A percentile compares a stretch with the other conserved stretches of the same genome.
Conservation (phyloP, 345 rosid species). For the Lepidium sativum region DNA sequence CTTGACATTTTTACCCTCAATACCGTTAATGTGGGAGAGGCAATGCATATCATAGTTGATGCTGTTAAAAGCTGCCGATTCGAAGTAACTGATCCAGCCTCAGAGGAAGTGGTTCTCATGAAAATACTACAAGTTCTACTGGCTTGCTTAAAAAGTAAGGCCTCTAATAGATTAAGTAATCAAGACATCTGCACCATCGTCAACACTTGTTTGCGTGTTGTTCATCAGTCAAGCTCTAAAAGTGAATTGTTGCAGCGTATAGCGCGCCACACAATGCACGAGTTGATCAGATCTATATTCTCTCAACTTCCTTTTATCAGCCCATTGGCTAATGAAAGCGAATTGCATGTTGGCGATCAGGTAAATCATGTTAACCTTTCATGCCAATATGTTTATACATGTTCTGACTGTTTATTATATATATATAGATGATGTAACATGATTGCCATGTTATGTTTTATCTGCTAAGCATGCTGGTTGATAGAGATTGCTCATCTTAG, state of each 20-base stretch:
- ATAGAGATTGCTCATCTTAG: not conserved
- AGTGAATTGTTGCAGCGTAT: conserved; percentile 71
- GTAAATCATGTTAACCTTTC: conserved; percentile 19
- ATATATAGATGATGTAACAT: not conserved
- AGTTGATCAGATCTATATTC: conserved; percentile 62
- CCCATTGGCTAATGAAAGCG: conserved; percentile 20
- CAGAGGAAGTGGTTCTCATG: conserved; percentile 73
- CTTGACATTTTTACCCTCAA: conserved; percentile 50
- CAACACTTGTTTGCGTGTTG: conserved; percentile 64
- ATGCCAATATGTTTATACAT: not conserved
- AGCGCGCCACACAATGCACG: conserved; percentile 72
- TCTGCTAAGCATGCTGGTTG: not conserved
- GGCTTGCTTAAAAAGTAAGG: conserved; percentile 72
- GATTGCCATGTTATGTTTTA: not conserved
- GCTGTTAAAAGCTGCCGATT: conserved; percentile 65
- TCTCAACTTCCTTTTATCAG: conserved; percentile 47
- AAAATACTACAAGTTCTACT: conserved; percentile 78
- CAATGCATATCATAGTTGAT: conserved; percentile 59
- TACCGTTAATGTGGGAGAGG: conserved; percentile 51
- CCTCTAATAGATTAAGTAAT: conserved; percentile 52
- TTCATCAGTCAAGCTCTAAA: conserved; percentile 64
- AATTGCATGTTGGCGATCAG: conserved; percentile 21
- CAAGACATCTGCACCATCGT: conserved; percentile 62
- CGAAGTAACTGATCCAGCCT: conserved; percentile 68
- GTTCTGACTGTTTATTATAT: not conserved